Evolutionary conservation across 148 eudicot species (phyloP).

Genomic region (Selenicereus undatus): DNA sequence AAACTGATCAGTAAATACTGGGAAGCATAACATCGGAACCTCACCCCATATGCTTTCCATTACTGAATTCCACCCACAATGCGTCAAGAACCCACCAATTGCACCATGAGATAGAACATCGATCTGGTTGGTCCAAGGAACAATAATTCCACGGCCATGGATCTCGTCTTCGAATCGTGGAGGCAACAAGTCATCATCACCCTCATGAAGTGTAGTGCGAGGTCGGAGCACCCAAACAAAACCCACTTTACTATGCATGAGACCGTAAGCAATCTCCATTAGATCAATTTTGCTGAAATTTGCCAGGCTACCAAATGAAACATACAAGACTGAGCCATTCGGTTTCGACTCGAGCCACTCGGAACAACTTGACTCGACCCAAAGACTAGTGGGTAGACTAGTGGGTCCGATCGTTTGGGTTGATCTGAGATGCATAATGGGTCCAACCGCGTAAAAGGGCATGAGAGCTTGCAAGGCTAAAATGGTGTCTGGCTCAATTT

Average conservation of each 20-base stretch:
- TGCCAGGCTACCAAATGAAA: conserved; percentile 77
- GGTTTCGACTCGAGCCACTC: conserved; percentile 57
- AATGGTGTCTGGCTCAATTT: conserved; percentile 31
- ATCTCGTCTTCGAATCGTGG: conserved; percentile 42
- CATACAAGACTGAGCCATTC: conserved; percentile 50
- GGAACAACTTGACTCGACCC: conserved; percentile 67
- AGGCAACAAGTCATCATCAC: conserved; percentile 32
- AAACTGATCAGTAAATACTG: conserved; percentile 60
- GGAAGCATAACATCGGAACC: conserved; percentile 63
- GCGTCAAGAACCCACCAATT: conserved; percentile 62
- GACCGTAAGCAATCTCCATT: conserved; percentile 55
- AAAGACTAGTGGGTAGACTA: conserved; percentile 58
- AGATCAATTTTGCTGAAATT: conserved; percentile 37
- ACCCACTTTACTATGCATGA: conserved; percentile 36
- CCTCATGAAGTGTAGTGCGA: conserved; percentile 15
- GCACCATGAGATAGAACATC: conserved; percentile 44
- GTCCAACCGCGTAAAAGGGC: conserved; percentile 48
- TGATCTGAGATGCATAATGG: conserved; percentile 41
- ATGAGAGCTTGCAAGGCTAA: conserved; percentile 24
- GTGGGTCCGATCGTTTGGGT: conserved; percentile 38
- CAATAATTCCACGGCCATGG: conserved; percentile 43
- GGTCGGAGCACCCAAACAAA: conserved; percentile 77
- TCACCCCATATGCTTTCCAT: conserved; percentile 61
- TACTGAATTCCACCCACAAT: conserved; percentile 78
- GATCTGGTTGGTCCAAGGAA: conserved; percentile 63